These are phyloP conservation scores for Rhynchospora pubera DNA, from an alignment of 176 grass and related monocot genomes.

Conservation along the genomic window DNA sequence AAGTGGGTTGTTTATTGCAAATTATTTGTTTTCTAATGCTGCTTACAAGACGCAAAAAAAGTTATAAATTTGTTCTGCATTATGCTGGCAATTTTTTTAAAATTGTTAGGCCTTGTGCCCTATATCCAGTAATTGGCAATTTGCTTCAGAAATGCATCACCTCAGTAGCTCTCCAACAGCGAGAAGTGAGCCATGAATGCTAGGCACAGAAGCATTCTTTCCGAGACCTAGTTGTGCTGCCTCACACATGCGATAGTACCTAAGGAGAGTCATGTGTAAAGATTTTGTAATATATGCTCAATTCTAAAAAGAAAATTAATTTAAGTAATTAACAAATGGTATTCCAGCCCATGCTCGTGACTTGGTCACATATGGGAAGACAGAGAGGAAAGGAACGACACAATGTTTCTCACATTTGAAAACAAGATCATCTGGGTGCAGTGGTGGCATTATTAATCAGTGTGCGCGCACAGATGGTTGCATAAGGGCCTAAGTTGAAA, in stretches of 20 bases:
- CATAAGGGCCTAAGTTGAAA: background rate
- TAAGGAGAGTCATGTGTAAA: constrained; percentile 28
- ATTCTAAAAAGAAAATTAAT: background rate
- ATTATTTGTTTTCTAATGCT: background rate
- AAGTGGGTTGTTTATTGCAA: background rate
- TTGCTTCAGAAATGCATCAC: constrained; percentile 26
- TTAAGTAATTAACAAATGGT: background rate
- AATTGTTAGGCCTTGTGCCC: background rate
- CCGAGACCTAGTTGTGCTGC: constrained; percentile 93
- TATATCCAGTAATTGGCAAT: background rate
- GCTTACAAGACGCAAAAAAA: background rate
- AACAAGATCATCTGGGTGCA: background rate
- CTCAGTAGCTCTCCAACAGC: constrained; percentile 95
- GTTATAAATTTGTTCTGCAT: background rate
- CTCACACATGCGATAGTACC: constrained; percentile 99
- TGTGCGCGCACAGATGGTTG: background rate
- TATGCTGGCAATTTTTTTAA: background rate
- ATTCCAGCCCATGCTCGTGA: background rate
- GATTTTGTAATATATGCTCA: background rate
- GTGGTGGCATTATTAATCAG: background rate
- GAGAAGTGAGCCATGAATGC: constrained; percentile 93
- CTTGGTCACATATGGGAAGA: background rate
- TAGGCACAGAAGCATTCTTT: constrained; percentile 95
- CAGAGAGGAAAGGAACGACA: background rate
- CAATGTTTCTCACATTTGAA: background rate